Evolutionary conservation across 1,139 yeast species (phyloP), one percentile per base, ranked within the genome.

Genomic region (Yamadazyma dushanensis): DNA sequence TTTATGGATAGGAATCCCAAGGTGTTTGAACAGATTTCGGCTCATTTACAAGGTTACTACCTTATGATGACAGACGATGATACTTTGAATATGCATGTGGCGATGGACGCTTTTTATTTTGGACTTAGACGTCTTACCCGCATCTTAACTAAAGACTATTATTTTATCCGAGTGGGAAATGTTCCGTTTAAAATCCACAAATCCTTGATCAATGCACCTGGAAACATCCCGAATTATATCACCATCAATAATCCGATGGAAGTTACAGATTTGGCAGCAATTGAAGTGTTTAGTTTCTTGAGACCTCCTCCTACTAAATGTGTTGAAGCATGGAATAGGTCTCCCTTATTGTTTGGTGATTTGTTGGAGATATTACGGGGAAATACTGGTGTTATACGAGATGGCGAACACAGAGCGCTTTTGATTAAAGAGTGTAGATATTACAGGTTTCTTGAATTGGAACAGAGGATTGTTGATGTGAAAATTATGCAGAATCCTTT

Each of bases 231-330:
- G 5, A 89, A 89, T 57, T 87, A 72, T 56, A 85, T 89, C 59
- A 75, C 86, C 10, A 63, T 87, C 16, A 73, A 83, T 6, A 71
- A 70, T 75, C 76, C 32, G 59, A 77, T 6, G 51, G 77, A 25
- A 66, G 10, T 26, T n/a, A 25, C 20, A 9, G 15, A n/a, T 26
- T 6, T 14, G 3, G 5, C 13, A 20, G 10, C 16, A n/a, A 4
- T 32, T 14, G 35, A 13, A 13, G 11, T 15, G 25, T 78, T 41
- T 24, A 80, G 79, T 42, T 59, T 81, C 42, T 56, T 84, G 8
- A 64, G 96, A 25, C 96, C 97, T 1, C 95, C 95, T 5, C 86
- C 94, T 6, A 71, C 80, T 46, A 63, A 76, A 29, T 80, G 94
- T 0, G 66, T 76, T 17, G 63, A 71, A 8, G 70, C 73, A 16